phyloP scores from a whole-genome alignment of 768 basidiomycete genomes.

The Amanita polypyramis region DNA sequence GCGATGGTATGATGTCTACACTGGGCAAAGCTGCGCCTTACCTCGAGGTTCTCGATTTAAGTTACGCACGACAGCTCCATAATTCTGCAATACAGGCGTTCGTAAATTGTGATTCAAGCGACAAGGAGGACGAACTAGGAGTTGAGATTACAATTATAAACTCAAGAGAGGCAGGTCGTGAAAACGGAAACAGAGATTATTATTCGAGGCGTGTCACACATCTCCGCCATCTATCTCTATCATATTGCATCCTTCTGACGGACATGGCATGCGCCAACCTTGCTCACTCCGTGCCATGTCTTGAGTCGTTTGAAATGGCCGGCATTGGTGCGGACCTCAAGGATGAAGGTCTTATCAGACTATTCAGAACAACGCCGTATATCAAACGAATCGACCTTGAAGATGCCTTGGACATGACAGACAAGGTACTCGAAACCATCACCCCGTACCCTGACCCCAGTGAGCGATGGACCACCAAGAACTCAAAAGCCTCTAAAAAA shows the following conservation, averaged over 20 bases:
- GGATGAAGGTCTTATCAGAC: constrained; percentile 62
- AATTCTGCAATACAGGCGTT: constrained; percentile 71
- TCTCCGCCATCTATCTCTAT: constrained; percentile 66
- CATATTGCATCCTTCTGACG: constrained; percentile 60
- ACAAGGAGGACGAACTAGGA: constrained; percentile 20
- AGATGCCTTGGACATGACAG: constrained; percentile 65
- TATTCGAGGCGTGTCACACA: constrained; percentile 54
- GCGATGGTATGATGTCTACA: constrained; percentile 49
- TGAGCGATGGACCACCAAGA: not conserved
- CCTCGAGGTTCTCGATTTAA: constrained; percentile 74
- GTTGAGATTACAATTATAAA: constrained; percentile 41
- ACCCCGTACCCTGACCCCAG: constrained; percentile 30
- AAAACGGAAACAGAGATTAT: constrained; percentile 34
- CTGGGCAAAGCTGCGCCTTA: constrained; percentile 61
- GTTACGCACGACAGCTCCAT: constrained; percentile 59
- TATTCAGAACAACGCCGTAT: constrained; percentile 58
- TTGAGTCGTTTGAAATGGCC: constrained; percentile 74
- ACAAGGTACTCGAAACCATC: constrained; percentile 55
- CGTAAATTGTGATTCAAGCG: constrained; percentile 39
- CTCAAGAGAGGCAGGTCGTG: constrained; percentile 56
- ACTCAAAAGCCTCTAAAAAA: constrained; percentile 19
- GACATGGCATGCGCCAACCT: constrained; percentile 69
- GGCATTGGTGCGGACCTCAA: constrained; percentile 60
- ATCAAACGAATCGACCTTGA: constrained; percentile 81
- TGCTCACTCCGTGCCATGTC: constrained; percentile 53